These are phyloP conservation scores for Lentithecium fluviatile DNA, from an alignment of 495 filamentous ascomycete species.

Conservation along the genomic window DNA sequence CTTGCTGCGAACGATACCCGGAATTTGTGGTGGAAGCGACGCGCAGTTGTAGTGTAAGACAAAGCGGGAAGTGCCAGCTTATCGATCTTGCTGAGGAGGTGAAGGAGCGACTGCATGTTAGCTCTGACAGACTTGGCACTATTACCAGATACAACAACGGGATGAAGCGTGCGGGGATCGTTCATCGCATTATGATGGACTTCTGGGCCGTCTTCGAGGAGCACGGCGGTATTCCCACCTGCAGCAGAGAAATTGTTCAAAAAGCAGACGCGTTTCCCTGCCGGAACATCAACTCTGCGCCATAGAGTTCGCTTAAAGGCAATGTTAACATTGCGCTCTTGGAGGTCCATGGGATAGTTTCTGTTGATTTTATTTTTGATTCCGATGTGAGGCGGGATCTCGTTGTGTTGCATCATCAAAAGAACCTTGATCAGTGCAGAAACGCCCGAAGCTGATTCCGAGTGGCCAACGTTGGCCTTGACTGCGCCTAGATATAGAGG, in stretches of 20 bases:
- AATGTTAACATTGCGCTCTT: slow-evolving; percentile 14
- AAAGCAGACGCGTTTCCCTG: slow-evolving; percentile 42
- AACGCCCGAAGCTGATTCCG: slow-evolving; percentile 45
- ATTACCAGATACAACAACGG: slow-evolving; percentile 55
- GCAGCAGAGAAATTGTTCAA: slow-evolving; percentile 49
- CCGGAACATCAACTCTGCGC: background rate
- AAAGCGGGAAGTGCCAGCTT: slow-evolving; percentile 44
- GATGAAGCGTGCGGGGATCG: slow-evolving; percentile 54
- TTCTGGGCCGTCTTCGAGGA: slow-evolving; percentile 56
- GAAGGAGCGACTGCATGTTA: too few species aligned
- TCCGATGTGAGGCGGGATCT: slow-evolving; percentile 80
- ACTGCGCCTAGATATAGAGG: slow-evolving; percentile 34
- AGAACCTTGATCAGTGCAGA: slow-evolving; percentile 80
- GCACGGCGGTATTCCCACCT: slow-evolving; percentile 47
- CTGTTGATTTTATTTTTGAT: slow-evolving; percentile 60
- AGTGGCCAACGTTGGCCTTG: slow-evolving; percentile 41
- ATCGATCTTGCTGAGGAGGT: too few species aligned
- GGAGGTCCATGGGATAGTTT: slow-evolving; percentile 41
- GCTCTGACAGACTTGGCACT: too few species aligned
- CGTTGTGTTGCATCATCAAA: slow-evolving; percentile 80
- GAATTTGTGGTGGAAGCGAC: slow-evolving; percentile 50
- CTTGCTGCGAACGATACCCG: too few species aligned
- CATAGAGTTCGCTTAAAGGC: slow-evolving; percentile 6
- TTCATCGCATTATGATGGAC: slow-evolving; percentile 46
- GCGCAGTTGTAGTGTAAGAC: slow-evolving; percentile 48